Evolutionary conservation across 306 rosid species (phyloP).

Genomic region (Arachis hypogaea): DNA sequence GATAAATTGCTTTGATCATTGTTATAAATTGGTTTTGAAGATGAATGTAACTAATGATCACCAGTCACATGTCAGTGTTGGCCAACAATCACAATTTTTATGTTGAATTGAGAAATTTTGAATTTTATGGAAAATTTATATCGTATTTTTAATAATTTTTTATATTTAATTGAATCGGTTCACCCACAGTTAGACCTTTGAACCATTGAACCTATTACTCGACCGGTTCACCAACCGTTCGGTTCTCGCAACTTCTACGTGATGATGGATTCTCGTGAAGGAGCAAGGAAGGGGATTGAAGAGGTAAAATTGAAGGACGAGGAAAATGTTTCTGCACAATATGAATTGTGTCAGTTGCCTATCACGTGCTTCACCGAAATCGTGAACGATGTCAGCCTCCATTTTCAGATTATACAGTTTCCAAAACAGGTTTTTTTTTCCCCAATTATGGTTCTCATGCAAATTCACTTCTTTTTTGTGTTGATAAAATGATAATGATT

Average conservation of each 20-base stretch:
- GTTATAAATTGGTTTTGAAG: too few relatives aligned
- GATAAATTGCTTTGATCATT: too few relatives aligned
- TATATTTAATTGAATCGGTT: too few relatives aligned
- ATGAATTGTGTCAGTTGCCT: constrained; percentile 40
- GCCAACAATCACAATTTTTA: too few relatives aligned
- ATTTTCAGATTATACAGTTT: constrained; percentile 81
- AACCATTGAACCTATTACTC: too few relatives aligned
- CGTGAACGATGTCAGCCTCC: constrained; percentile 64
- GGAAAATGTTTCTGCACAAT: constrained; percentile 2
- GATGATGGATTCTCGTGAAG: constrained; percentile 42
- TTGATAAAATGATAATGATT: not conserved
- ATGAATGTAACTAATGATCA: too few relatives aligned
- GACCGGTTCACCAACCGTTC: too few relatives aligned
- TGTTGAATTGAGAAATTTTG: too few relatives aligned
- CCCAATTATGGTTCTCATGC: not conserved
- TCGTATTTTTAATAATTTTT: too few relatives aligned
- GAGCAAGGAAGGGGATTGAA: constrained; percentile 27
- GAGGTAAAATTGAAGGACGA: constrained; percentile 32
- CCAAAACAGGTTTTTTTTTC: constrained; percentile 62
- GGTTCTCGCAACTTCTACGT: constrained; percentile 21
- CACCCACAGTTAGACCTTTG: too few relatives aligned
- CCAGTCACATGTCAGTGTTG: too few relatives aligned
- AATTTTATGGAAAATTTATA: too few relatives aligned
- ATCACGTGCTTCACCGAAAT: constrained; percentile 69
- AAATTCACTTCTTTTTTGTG: not conserved